Base-by-base conservation (phyloP, 495 filamentous ascomycete genomes). In the Cladorrhinum samala region DNA sequence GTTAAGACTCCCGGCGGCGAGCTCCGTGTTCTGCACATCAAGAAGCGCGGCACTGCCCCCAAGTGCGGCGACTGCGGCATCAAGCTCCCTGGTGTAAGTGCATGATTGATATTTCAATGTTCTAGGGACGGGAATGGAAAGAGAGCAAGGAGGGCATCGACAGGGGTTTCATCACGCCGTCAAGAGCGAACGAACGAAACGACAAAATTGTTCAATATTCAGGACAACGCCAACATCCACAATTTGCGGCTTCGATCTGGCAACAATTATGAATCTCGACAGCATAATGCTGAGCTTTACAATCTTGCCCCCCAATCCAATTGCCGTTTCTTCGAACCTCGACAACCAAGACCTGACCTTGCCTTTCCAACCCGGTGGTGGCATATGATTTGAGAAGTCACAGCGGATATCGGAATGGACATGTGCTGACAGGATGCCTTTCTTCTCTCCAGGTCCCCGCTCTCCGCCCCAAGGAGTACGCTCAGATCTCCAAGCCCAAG, bases 41-140 rank as follows among this genome's bases (percentile, higher is more conserved):
- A 96, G 86, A 97, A 97, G 86, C 85, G 84, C 75, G 91, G 89
- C 60, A 91, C 87, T 65, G 84, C 89, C 62, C 92, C 93, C 65
- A 97, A 97, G 80, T 99, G 93, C 72, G 93, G 93, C 83, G 93
- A 96, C 81, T 96, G 93, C 70, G 91, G 91, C 67, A 84, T 85
- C 77, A 95, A 96, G 79, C 83, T 95, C 65, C 83, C 89, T 62
- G 91, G 91, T 72, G 89, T 95, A 84, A 84, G 89, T 90, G n/a
- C 13, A 27, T 50, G 9, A 50, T 43, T 50, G 17, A 30, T 24
- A 44, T 25, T 53, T 20, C 23, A 8, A 21, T 19, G 19, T 11
- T 53, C 13, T 24, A 40, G 20, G 46, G 40, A 27, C 21, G 46
- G 36, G 43, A 44, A 49, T 11, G 41, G 50, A 30, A 40, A 46